These are phyloP conservation scores for Plantago rigida DNA, from an alignment of 305 asterid species.

Conservation along the genomic window DNA sequence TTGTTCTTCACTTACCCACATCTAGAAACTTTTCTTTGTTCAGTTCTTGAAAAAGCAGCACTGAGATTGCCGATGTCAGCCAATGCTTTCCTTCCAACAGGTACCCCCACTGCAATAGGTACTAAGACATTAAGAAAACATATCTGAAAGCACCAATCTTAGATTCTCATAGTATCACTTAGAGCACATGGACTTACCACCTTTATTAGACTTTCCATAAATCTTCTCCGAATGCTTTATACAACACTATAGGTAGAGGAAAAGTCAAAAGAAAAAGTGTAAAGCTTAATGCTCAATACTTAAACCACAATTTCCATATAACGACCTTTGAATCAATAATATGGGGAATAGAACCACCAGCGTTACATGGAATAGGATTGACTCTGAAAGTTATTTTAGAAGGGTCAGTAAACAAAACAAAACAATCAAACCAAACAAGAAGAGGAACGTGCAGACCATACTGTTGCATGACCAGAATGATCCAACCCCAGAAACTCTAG, in stretches of 20 bases:
- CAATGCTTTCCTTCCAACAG: slow-evolving; percentile 57
- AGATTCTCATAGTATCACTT: neutral
- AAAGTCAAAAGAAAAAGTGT: slow-evolving; percentile 14
- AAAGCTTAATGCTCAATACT: neutral
- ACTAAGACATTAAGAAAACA: slow-evolving; percentile 21
- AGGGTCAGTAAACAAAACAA: slow-evolving; percentile 9
- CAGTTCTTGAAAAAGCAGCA: slow-evolving; percentile 37
- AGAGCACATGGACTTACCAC: slow-evolving; percentile 37
- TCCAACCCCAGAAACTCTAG: too few species aligned
- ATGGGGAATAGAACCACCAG: slow-evolving; percentile 23
- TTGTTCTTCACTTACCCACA: slow-evolving; percentile 39
- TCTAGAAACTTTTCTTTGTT: slow-evolving; percentile 33
- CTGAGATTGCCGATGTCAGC: slow-evolving; percentile 72
- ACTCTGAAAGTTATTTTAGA: slow-evolving; percentile 28
- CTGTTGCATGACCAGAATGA: too few species aligned
- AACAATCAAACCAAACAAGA: slow-evolving; percentile 12
- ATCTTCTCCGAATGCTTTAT: slow-evolving; percentile 41
- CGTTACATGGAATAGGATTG: slow-evolving; percentile 27
- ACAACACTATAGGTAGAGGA: slow-evolving; percentile 31
- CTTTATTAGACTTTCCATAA: slow-evolving; percentile 33
- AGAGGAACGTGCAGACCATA: neutral
- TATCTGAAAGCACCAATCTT: slow-evolving; percentile 12
- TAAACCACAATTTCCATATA: slow-evolving; percentile 1
- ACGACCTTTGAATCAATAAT: too few species aligned
- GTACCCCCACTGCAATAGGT: slow-evolving; percentile 43